Percentiles rank a stretch among this genome's conserved stretches.
Conservation (phyloP, 352 stramenopile species). For the Phytopythium kandeliae region DNA sequence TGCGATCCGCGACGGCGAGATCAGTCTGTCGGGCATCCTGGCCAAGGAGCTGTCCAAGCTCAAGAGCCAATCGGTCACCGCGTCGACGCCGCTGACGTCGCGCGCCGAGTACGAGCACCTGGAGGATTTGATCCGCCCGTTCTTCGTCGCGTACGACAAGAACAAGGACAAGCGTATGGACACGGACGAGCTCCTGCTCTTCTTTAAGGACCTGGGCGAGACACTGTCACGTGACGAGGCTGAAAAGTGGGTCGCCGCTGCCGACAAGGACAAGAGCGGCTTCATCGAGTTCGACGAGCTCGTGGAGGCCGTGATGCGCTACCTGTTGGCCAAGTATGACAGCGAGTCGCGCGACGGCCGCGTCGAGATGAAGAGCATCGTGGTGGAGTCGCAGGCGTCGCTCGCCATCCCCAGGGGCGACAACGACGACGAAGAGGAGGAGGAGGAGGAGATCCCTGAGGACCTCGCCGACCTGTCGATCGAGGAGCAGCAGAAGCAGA, state of each 20-base stretch:
- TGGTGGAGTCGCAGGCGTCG: conserved; percentile 41
- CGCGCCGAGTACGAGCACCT: conserved; percentile 69
- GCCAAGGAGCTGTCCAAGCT: conserved; percentile 73
- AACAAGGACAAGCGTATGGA: conserved; percentile 90
- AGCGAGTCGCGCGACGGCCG: conserved; percentile 38
- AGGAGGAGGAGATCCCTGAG: conserved; percentile 94
- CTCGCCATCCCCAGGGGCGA: conserved; percentile 38
- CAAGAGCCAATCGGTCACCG: conserved; percentile 29
- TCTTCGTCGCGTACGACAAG: conserved; percentile 93
- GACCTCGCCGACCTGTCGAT: conserved; percentile 91
- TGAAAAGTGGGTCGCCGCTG: conserved; percentile 77
- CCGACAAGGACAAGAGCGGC: conserved; percentile 90
- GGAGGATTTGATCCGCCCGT: conserved; percentile 88
- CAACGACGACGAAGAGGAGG: conserved; percentile 86
- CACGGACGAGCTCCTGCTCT: conserved; percentile 86
- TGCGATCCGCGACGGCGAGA: conserved; percentile 65
- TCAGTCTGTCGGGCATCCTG: conserved; percentile 77
- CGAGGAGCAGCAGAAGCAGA: conserved; percentile 93
- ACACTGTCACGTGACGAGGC: conserved; percentile 72
- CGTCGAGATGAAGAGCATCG: conserved; percentile 49
- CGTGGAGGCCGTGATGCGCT: conserved; percentile 81
- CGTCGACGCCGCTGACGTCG: conserved; percentile 39
- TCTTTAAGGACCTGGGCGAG: conserved; percentile 95
- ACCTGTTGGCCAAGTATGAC: conserved; percentile 80
- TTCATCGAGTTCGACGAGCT: conserved; percentile 95